These are phyloP conservation scores for Cordyceps militaris DNA, from an alignment of 2,329 filamentous ascomycete genomes.

Conservation along the genomic window DNA sequence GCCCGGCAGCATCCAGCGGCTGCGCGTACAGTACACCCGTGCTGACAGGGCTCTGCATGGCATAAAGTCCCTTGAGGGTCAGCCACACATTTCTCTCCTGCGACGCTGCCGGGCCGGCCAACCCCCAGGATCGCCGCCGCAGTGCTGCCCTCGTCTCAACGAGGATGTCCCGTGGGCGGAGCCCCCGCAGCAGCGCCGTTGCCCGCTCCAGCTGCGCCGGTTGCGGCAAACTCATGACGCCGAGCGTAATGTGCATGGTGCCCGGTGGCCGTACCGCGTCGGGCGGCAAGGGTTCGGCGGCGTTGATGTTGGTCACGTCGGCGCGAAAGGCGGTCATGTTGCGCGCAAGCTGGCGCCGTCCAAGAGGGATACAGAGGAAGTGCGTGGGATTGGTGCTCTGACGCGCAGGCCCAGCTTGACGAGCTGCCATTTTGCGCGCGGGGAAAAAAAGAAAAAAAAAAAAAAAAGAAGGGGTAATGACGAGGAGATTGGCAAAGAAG, in stretches of 20 bases:
- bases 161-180: conserved; percentile 36
- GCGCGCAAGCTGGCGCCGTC: conserved; percentile 56
- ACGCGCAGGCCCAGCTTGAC: conserved; percentile 26
- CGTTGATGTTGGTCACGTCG: conserved; percentile 42
- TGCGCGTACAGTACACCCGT: conserved; percentile 60
- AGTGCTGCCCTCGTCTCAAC: conserved; percentile 19
- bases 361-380: conserved; percentile 69
- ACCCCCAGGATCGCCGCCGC: neutral
- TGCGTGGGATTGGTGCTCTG: conserved; percentile 49
- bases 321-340: conserved; percentile 55
- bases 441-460: neutral
- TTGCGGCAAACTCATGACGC: conserved; percentile 68
- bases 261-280: conserved; percentile 69
- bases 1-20: conserved; percentile 44
- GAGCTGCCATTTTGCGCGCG: conserved; percentile 1
- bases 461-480: neutral
- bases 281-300: conserved; percentile 46
- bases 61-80: conserved; percentile 47
- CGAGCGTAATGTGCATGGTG: conserved; percentile 79
- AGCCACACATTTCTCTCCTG: conserved; percentile 28
- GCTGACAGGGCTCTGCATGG: conserved; percentile 52
- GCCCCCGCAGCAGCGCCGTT: conserved; percentile 29
- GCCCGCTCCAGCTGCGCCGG: conserved; percentile 38
- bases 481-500: neutral
- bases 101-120: conserved; percentile 2